Evolutionary conservation across 2,329 filamentous ascomycete genomes (phyloP), one percentile per base, ranked within the genome.

Genomic region (Phyllachora maydis): DNA sequence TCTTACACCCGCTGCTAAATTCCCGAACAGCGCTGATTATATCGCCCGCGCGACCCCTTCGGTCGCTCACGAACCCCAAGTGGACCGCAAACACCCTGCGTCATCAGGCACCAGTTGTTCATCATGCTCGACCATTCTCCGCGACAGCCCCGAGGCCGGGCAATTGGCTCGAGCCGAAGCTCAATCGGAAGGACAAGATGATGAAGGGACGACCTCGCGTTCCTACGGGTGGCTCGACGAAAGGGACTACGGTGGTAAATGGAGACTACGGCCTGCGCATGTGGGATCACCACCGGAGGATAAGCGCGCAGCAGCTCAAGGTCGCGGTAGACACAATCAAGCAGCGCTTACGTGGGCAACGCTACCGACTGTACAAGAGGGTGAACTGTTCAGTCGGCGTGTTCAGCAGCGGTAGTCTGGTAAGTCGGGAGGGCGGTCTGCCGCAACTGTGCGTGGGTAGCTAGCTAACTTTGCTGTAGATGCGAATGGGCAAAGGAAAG

Each of bases 401-500:
- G 12, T 98, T 88, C 49, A 74, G 81, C 28, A 88, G 75, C 46
- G 88, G 88, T 28, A 98, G 95, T 41, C 88, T 98, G 54, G 70
- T 74, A 40, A 35, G 62, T 32, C 9, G 16, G n/a, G 8, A 18
- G 14, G 18, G 21, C 22, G n/a, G n/a, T 11, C 4, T n/a, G n/a
- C n/a, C n/a, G n/a, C 19, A 12, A 23, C 16, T 6, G 12, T 6
- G 11, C 21, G 13, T 8, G 16, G 20, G 8, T 9, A 13, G 5
- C 8, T 11, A 23, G 23, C 32, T 37, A 21, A 36, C 26, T 14
- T 16, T 22, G 21, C n/a, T 13, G 11, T 19, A 73, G 68, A 75
- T 81, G 47, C 75, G 88, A 65, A 98, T 98, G 90, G 88, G 88
- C 47, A 98, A 95, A 53, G 88, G 88, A 52, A 98, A 98, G 48